Conservation (phyloP, 495 filamentous ascomycete species). For the Aspergillus baeticus region DNA sequence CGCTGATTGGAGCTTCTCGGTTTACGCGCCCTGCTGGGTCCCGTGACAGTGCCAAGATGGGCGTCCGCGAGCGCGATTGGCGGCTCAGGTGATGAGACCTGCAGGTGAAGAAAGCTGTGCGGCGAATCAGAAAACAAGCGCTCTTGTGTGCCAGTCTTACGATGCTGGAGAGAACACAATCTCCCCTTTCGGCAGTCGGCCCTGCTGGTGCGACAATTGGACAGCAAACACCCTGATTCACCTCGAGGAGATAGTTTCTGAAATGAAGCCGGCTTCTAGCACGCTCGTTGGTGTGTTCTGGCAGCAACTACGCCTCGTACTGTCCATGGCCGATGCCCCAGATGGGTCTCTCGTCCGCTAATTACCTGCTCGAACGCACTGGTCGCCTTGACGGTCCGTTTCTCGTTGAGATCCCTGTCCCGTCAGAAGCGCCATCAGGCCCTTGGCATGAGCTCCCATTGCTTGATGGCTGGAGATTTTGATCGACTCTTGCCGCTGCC, state of each 20-base stretch:
- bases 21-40: constrained; percentile 26
- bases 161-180: neutral
- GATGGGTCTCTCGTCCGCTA: constrained; percentile 33
- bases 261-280: constrained; percentile 28
- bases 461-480: constrained; percentile 34
- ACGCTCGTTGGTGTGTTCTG: constrained; percentile 38
- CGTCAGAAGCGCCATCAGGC: constrained; percentile 19
- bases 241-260: constrained; percentile 20
- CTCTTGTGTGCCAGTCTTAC: neutral
- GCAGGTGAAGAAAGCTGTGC: constrained; percentile 27
- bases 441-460: constrained; percentile 34
- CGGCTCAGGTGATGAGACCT: constrained; percentile 19
- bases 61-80: constrained; percentile 16
- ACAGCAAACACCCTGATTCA: neutral
- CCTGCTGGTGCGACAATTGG: constrained; percentile 18
- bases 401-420: constrained; percentile 15
- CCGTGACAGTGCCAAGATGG: constrained; percentile 12
- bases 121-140: constrained; percentile 15
- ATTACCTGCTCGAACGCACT: constrained; percentile 25
- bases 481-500: constrained; percentile 32
- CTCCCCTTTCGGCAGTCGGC: neutral
- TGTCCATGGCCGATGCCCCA: constrained; percentile 8
- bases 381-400: neutral
- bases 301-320: constrained; percentile 19
- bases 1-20: constrained; percentile 4